These are phyloP conservation scores for Aphanomyces cochlioides DNA, from an alignment of 352 stramenopile genomes.

Conservation along the genomic window DNA sequence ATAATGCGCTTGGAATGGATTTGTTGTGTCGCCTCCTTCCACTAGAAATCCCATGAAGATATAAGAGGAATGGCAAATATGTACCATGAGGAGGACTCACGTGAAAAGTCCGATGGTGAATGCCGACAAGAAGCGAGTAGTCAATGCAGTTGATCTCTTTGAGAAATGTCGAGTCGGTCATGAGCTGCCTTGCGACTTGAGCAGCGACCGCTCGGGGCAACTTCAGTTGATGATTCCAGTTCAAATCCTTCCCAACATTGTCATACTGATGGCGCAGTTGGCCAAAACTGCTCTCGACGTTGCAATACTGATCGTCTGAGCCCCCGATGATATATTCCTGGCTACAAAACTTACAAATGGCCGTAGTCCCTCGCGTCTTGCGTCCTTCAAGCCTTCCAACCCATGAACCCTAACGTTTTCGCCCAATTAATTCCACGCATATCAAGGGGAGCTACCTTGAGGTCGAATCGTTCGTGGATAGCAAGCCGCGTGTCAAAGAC, in stretches of 20 bases:
- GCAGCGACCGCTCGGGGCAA: slow-evolving; percentile 49
- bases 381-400: slow-evolving; percentile 69
- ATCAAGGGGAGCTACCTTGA: slow-evolving; percentile 39
- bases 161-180: slow-evolving; percentile 86
- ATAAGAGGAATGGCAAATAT: background rate
- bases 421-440: background rate
- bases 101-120: slow-evolving; percentile 88
- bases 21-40: slow-evolving; percentile 23
- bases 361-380: slow-evolving; percentile 63
- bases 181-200: slow-evolving; percentile 68
- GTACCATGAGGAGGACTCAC: slow-evolving; percentile 41
- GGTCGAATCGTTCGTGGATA: slow-evolving; percentile 78
- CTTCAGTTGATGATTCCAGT: slow-evolving; percentile 81
- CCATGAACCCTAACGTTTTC: slow-evolving; percentile 50
- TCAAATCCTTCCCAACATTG: slow-evolving; percentile 77
- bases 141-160: slow-evolving; percentile 93
- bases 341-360: slow-evolving; percentile 71
- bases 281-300: slow-evolving; percentile 55
- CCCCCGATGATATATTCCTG: slow-evolving; percentile 61
- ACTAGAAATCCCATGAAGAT: slow-evolving; percentile 28
- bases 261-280: slow-evolving; percentile 74
- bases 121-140: slow-evolving; percentile 92
- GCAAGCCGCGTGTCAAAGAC: slow-evolving; percentile 73
- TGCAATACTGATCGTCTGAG: slow-evolving; percentile 62
- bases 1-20: slow-evolving; percentile 48